A percentile compares a stretch with the other conserved stretches of the same genome.
phyloP scores from a whole-genome alignment of 352 stramenopile genomes.

The Phytophthora melonis region DNA sequence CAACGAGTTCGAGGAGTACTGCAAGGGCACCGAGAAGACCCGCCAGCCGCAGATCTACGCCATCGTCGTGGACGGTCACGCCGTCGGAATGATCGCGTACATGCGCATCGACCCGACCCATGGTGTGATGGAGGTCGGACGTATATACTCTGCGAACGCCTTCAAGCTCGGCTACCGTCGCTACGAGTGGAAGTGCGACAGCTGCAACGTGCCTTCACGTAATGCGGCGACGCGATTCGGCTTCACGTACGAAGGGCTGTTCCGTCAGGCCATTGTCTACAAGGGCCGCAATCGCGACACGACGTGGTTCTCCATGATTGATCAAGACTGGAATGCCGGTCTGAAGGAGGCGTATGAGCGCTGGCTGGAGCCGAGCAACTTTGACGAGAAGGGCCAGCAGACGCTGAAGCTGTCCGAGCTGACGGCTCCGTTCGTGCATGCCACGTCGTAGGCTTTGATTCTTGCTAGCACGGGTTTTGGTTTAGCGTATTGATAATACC shows the following conservation, averaged over 20 bases:
- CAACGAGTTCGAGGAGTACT: slow-evolving; percentile 26
- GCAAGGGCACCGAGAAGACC: background rate
- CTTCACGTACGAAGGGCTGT: slow-evolving; percentile 31
- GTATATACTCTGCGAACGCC: slow-evolving; percentile 23
- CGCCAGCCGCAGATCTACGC: slow-evolving; percentile 23
- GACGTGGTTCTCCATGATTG: slow-evolving; percentile 34
- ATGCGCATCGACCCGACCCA: slow-evolving; percentile 24
- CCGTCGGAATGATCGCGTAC: slow-evolving; percentile 27
- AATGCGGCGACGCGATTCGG: slow-evolving; percentile 11
- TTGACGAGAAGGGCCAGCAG: slow-evolving; percentile 24
- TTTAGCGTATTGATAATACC: too few relatives aligned
- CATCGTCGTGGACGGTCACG: slow-evolving; percentile 18
- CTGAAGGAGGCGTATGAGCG: slow-evolving; percentile 18
- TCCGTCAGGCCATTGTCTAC: slow-evolving; percentile 26
- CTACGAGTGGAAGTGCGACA: slow-evolving; percentile 34
- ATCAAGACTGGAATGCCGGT: slow-evolving; percentile 19
- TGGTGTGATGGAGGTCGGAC: slow-evolving; percentile 29
- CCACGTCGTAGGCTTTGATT: slow-evolving; percentile 13
- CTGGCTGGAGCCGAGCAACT: slow-evolving; percentile 26
- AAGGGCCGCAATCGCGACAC: slow-evolving; percentile 31
- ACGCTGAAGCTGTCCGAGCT: too few relatives aligned
- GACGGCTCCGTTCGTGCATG: slow-evolving; percentile 25
- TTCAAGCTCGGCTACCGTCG: slow-evolving; percentile 32
- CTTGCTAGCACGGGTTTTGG: too few relatives aligned
- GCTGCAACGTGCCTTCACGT: slow-evolving; percentile 20